Evolutionary conservation across 805 yeast genomes (phyloP).

Genomic region (Candida pseudofarinosa): DNA sequence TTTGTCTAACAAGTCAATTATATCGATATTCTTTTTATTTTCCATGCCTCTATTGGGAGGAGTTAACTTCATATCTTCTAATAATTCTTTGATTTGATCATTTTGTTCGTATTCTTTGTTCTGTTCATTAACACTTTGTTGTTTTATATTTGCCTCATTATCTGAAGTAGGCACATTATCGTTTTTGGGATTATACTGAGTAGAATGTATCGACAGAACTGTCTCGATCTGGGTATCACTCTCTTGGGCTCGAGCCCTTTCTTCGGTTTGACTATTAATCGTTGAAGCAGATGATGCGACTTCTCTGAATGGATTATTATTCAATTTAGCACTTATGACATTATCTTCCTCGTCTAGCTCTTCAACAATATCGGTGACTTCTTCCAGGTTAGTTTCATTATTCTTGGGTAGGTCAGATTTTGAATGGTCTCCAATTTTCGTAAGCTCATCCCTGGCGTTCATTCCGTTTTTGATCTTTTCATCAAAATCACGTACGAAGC

Average conservation of each 20-base stretch:
- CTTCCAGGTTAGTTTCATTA: constrained; percentile 21
- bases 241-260: constrained; percentile 46
- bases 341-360: constrained; percentile 78
- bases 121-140: neutral
- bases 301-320: constrained; percentile 10
- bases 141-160: neutral
- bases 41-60: constrained; percentile 21
- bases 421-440: constrained; percentile 6
- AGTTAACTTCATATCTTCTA: constrained; percentile 32
- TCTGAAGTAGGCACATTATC: neutral
- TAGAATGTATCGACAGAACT: neutral
- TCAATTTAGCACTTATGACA: constrained; percentile 38
- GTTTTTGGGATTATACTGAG: neutral
- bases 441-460: constrained; percentile 23
- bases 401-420: neutral
- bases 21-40: constrained; percentile 8
- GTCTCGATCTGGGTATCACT: neutral
- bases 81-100: constrained; percentile 23
- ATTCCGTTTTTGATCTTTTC: constrained; percentile 38
- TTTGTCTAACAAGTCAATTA: constrained; percentile 18
- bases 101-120: constrained; percentile 2
- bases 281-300: too few species aligned
- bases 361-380: constrained; percentile 78
- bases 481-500: constrained; percentile 40
- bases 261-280: neutral